A percentile compares a stretch with the other conserved stretches of the same genome.
Evolutionary conservation across 140 eudicot species (phyloP).

Genomic region (Ambrosia hybrid): DNA sequence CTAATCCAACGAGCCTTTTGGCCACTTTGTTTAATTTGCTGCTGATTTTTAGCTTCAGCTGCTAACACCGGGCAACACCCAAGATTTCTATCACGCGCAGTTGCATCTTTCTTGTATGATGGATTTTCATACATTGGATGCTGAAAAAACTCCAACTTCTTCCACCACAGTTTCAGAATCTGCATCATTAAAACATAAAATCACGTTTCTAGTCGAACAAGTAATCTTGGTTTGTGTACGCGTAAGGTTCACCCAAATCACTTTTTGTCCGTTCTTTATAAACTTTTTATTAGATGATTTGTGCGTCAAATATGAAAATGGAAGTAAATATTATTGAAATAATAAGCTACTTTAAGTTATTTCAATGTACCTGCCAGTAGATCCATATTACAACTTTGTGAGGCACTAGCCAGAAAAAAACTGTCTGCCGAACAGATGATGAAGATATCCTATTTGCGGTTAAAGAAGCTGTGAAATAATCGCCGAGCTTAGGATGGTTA

Average conservation of each 20-base stretch:
- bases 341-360: background rate
- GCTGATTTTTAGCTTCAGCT: slow-evolving; percentile 3
- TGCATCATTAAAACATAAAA: slow-evolving; percentile 22
- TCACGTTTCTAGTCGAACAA: background rate
- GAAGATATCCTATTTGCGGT: slow-evolving; percentile 65
- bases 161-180: slow-evolving; percentile 99
- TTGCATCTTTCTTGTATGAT: slow-evolving; percentile 70
- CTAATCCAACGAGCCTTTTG: slow-evolving; percentile 42
- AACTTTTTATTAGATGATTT: too few relatives aligned
- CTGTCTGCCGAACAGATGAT: slow-evolving; percentile 45
- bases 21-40: slow-evolving; percentile 10
- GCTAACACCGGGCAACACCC: slow-evolving; percentile 43
- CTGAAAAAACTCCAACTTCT: slow-evolving; percentile 65
- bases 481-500: slow-evolving; percentile 80
- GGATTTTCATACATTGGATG: slow-evolving; percentile 78
- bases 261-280: background rate
- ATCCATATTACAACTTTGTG: slow-evolving; percentile 96
- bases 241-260: background rate
- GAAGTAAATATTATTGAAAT: background rate
- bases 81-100: slow-evolving; percentile 44
- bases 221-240: background rate
- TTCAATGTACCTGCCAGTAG: slow-evolving; percentile 86
- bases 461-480: slow-evolving; percentile 81
- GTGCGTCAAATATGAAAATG: background rate
- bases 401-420: slow-evolving; percentile 96